Evolutionary conservation across 2,329 filamentous ascomycete species (phyloP).

Genomic region (Teratosphaeria destructans): DNA sequence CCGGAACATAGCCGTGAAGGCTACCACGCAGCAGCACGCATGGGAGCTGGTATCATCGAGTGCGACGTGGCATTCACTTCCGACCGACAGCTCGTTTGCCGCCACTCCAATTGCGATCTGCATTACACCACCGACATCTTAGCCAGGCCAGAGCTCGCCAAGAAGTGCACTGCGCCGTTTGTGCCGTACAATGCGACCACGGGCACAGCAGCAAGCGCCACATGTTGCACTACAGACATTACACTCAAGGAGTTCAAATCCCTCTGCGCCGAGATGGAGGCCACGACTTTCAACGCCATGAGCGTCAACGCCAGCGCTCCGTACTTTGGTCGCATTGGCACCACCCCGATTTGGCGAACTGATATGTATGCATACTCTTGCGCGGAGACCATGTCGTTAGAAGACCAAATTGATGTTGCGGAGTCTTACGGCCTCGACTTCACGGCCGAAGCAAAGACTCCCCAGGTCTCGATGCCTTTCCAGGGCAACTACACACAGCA

Average conservation of each 20-base stretch:
- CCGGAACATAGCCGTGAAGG: conserved; percentile 55
- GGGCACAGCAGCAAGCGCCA: conserved; percentile 45
- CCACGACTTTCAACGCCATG: conserved; percentile 44
- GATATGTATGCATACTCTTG: conserved; percentile 53
- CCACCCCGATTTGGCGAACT: conserved; percentile 51
- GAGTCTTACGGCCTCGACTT: conserved; percentile 50
- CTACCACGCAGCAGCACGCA: conserved; percentile 51
- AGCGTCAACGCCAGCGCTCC: conserved; percentile 42
- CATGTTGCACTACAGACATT: conserved; percentile 63
- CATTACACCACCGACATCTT: conserved; percentile 62
- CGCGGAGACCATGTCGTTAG: conserved; percentile 50
- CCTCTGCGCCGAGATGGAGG: conserved; percentile 63
- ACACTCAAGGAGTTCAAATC: conserved; percentile 57
- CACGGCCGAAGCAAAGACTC: conserved; percentile 58
- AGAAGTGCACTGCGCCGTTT: conserved; percentile 55
- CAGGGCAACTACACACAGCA: conserved; percentile 53
- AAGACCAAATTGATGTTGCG: conserved; percentile 52
- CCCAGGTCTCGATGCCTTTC: conserved; percentile 57
- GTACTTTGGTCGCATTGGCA: conserved; percentile 37
- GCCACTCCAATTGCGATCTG: conserved; percentile 57
- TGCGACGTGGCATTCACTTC: conserved; percentile 59
- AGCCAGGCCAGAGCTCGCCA: conserved; percentile 48
- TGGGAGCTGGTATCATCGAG: conserved; percentile 54
- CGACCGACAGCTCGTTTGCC: conserved; percentile 56
- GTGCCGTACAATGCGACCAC: conserved; percentile 29